A percentile compares a stretch with the other conserved stretches of the same genome.
These are phyloP conservation scores for Eimeria maxima DNA, from an alignment of 169 alveolate species.

Conservation along the genomic window DNA sequence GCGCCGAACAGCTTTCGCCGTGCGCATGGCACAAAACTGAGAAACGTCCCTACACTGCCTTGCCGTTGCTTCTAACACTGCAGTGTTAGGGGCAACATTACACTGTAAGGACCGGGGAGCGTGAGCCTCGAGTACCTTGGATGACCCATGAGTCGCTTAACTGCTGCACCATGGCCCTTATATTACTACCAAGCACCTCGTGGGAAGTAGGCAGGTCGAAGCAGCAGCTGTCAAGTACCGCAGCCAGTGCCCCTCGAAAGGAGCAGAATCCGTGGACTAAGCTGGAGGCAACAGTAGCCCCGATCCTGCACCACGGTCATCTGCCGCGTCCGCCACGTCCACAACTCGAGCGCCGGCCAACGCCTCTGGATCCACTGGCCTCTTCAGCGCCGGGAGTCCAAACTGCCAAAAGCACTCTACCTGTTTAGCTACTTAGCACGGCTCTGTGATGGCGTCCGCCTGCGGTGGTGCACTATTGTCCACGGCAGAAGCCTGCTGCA, in stretches of 20 bases:
- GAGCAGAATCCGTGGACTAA: neutral
- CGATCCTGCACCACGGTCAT: slow-evolving; percentile 37
- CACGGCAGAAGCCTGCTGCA: slow-evolving; percentile 59
- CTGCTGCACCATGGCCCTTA: neutral
- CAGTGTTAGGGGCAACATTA: neutral
- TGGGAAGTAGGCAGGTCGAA: neutral
- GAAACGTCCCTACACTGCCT: neutral
- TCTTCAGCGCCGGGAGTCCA: slow-evolving; percentile 46
- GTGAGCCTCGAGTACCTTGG: slow-evolving; percentile 1
- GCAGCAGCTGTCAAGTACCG: neutral
- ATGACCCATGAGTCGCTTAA: neutral
- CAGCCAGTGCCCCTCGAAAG: neutral
- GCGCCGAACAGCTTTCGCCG: slow-evolving; percentile 54
- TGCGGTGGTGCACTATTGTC: slow-evolving; percentile 45
- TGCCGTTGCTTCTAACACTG: slow-evolving; percentile 23
- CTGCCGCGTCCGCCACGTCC: slow-evolving; percentile 70
- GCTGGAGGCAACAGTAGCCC: slow-evolving; percentile 10
- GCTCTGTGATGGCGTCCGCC: slow-evolving; percentile 49
- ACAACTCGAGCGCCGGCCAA: slow-evolving; percentile 40
- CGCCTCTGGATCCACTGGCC: slow-evolving; percentile 69
- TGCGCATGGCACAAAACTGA: slow-evolving; percentile 16
- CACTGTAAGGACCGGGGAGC: neutral
- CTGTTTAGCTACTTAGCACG: slow-evolving; percentile 74
- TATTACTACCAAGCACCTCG: neutral
- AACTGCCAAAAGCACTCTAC: slow-evolving; percentile 75